These are phyloP conservation scores for Penicillium brasilianum DNA, from an alignment of 2,329 filamentous ascomycete species.

Conservation along the genomic window DNA sequence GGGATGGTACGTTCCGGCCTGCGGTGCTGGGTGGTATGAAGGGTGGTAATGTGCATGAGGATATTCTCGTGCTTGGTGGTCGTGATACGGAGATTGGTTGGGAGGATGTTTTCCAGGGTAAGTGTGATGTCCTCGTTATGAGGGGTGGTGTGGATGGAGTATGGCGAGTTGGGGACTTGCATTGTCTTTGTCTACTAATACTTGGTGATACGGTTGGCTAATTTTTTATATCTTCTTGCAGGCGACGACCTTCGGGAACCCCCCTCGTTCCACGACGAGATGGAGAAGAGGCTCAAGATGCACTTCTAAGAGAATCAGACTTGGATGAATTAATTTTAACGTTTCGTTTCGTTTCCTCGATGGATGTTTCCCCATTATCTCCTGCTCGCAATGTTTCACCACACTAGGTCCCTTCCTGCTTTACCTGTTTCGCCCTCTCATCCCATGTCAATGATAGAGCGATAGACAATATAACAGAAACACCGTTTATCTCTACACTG, in stretches of 20 bases:
- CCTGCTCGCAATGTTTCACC: slow-evolving; percentile 22
- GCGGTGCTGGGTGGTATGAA: slow-evolving; percentile 66
- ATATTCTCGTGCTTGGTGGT: slow-evolving; percentile 73
- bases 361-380: slow-evolving; percentile 12
- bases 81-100: slow-evolving; percentile 78
- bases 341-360: slow-evolving; percentile 10
- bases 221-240: slow-evolving; percentile 31
- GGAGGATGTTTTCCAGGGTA: slow-evolving; percentile 90
- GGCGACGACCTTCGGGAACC: slow-evolving; percentile 72
- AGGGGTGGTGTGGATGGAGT: too few relatives aligned
- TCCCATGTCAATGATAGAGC: slow-evolving; percentile 23
- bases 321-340: slow-evolving; percentile 23
- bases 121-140: slow-evolving; percentile 31
- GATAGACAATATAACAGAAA: slow-evolving; percentile 19
- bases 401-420: slow-evolving; percentile 16
- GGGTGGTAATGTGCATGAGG: slow-evolving; percentile 76
- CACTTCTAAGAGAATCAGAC: slow-evolving; percentile 39
- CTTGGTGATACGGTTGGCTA: slow-evolving; percentile 4
- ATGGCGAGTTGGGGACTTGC: not conserved
- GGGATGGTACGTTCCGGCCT: slow-evolving; percentile 76
- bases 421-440: slow-evolving; percentile 15
- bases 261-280: slow-evolving; percentile 84
- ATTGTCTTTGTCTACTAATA: not conserved
- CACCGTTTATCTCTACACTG: not conserved
- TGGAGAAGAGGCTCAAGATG: slow-evolving; percentile 92